These are phyloP conservation scores for Antitrichia curtipendula DNA, from an alignment of 225 moss, liverwort and hornwort species.

Conservation along the genomic window DNA sequence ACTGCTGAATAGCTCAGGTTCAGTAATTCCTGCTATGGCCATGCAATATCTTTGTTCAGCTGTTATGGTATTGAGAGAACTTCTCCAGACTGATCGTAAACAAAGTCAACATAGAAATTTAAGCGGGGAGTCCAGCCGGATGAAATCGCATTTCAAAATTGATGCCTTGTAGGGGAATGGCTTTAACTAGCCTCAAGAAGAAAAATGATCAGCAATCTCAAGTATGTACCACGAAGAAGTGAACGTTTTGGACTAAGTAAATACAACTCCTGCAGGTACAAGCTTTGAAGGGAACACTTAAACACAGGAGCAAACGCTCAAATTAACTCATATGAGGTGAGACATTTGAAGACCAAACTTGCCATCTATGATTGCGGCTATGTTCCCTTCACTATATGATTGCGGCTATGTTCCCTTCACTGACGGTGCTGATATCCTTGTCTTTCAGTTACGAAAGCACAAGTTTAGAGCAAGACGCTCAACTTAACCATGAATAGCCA, in stretches of 20 bases:
- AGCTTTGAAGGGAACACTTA: background rate
- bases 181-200: background rate
- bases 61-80: background rate
- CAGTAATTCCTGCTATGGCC: background rate
- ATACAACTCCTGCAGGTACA: background rate
- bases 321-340: background rate
- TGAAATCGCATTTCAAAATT: background rate
- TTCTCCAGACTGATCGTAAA: background rate
- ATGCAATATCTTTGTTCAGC: background rate
- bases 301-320: background rate
- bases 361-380: background rate
- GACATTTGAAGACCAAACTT: background rate
- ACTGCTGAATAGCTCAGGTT: background rate
- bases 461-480: background rate
- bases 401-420: background rate
- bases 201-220: background rate
- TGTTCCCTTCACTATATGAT: background rate
- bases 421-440: background rate
- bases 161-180: background rate
- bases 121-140: background rate
- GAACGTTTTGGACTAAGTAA: background rate
- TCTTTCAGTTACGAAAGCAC: background rate
- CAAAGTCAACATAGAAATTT: background rate
- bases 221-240: background rate
- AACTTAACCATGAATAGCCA: background rate